Conservation (phyloP, 441 rosid genomes). For the Arabidopsis lyrata region DNA sequence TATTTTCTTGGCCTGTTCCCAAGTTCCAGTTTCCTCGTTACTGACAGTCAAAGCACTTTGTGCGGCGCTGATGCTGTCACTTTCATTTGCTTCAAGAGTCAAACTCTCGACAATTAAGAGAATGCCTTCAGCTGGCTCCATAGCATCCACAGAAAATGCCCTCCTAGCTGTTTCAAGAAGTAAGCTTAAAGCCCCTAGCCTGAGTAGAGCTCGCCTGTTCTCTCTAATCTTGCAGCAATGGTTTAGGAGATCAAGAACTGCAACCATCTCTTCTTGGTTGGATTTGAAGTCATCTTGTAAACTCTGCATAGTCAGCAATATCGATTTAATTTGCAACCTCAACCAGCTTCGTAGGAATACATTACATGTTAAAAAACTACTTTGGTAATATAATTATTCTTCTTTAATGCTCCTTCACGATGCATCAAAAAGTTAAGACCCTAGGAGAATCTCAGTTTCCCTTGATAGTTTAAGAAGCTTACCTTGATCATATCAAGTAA, state of each 20-base stretch:
- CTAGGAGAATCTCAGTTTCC: slow-evolving; percentile 16
- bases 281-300: slow-evolving; percentile 94
- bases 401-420: slow-evolving; percentile 22
- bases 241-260: slow-evolving; percentile 97
- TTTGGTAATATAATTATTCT: slow-evolving; percentile 15
- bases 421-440: slow-evolving; percentile 29
- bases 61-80: slow-evolving; percentile 84
- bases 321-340: slow-evolving; percentile 33
- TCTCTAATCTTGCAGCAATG: slow-evolving; percentile 99
- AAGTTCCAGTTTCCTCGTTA: slow-evolving; percentile 90
- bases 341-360: slow-evolving; percentile 22
- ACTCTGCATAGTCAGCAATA: slow-evolving; percentile 57
- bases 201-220: slow-evolving; percentile 88
- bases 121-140: slow-evolving; percentile 99
- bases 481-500: slow-evolving; percentile 97
- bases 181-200: slow-evolving; percentile 92
- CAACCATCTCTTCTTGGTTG: slow-evolving; percentile 96
- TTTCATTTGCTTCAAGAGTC: slow-evolving; percentile 97
- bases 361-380: slow-evolving; percentile 21
- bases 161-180: slow-evolving; percentile 99
- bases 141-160: slow-evolving; percentile 99
- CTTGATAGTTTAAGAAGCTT: slow-evolving; percentile 37
- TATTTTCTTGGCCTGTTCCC: slow-evolving; percentile 99
- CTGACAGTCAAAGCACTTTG: slow-evolving; percentile 88
- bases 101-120: slow-evolving; percentile 98